These are phyloP conservation scores for Epichloe elymi DNA, from an alignment of 2,329 filamentous ascomycete genomes.

Conservation along the genomic window DNA sequence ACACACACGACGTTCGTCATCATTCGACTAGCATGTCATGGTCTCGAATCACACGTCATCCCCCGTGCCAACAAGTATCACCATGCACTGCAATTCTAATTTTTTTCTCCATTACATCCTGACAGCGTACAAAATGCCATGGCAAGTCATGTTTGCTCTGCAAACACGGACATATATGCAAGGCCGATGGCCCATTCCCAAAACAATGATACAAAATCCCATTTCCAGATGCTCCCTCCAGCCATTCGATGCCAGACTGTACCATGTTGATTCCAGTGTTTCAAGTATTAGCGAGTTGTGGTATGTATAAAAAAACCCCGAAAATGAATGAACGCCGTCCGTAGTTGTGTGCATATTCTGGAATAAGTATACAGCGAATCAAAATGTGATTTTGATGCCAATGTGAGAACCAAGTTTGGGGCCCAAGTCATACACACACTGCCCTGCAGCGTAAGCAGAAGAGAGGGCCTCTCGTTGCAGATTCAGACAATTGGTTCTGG, in stretches of 20 bases:
- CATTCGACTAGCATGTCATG: too few species aligned
- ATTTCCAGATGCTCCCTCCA: neutral
- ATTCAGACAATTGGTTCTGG: neutral
- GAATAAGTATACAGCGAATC: neutral
- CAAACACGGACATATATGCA: conserved; percentile 1
- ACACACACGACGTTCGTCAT: too few species aligned
- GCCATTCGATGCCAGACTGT: neutral
- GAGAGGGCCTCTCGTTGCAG: neutral
- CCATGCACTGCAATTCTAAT: neutral
- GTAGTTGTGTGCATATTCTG: neutral
- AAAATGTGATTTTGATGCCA: neutral
- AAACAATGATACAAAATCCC: neutral
- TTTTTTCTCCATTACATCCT: neutral
- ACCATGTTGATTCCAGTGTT: neutral
- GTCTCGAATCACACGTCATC: neutral
- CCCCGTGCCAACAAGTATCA: neutral
- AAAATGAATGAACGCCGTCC: neutral
- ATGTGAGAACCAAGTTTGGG: neutral
- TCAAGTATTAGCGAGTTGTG: conserved; percentile 1
- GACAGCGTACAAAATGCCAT: neutral
- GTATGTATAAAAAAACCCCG: too few species aligned
- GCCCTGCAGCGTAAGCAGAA: neutral
- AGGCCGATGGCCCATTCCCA: neutral
- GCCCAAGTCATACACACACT: neutral
- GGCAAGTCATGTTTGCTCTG: neutral